phyloP scores from a whole-genome alignment of 2,329 filamentous ascomycete genomes.

The Trichophyton simii region DNA sequence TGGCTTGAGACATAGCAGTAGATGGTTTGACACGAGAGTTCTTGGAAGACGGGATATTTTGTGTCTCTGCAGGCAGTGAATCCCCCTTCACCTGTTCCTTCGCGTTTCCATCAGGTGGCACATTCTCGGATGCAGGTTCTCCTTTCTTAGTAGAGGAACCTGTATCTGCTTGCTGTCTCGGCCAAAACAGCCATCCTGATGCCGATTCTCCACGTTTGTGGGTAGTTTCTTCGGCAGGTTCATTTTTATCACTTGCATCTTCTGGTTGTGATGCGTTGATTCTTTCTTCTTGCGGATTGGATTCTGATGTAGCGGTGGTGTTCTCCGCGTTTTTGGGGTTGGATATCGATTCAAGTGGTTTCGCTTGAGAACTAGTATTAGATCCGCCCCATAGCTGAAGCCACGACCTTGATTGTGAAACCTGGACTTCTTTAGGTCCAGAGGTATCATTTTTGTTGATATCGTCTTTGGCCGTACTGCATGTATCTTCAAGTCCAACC shows the following conservation, averaged over 20 bases:
- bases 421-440: background rate
- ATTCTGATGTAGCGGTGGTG: background rate
- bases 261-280: background rate
- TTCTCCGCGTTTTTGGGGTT: slow-evolving; percentile 6
- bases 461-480: background rate
- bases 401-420: slow-evolving; percentile 31
- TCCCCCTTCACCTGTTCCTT: background rate
- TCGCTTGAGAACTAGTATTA: slow-evolving; percentile 8
- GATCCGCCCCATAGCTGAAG: slow-evolving; percentile 33
- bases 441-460: background rate
- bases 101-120: background rate
- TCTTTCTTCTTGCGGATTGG: background rate
- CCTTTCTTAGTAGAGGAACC: background rate
- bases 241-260: background rate
- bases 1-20: background rate
- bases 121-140: background rate
- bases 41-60: background rate
- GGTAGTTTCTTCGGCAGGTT: background rate
- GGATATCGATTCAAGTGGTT: slow-evolving; percentile 18
- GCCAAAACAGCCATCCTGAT: slow-evolving; percentile 1
- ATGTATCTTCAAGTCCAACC: background rate
- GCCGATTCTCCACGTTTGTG: background rate
- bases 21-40: background rate
- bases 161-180: background rate
- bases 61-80: background rate